phyloP scores from a whole-genome alignment of 768 basidiomycete genomes.

The Suillus occidentalis region DNA sequence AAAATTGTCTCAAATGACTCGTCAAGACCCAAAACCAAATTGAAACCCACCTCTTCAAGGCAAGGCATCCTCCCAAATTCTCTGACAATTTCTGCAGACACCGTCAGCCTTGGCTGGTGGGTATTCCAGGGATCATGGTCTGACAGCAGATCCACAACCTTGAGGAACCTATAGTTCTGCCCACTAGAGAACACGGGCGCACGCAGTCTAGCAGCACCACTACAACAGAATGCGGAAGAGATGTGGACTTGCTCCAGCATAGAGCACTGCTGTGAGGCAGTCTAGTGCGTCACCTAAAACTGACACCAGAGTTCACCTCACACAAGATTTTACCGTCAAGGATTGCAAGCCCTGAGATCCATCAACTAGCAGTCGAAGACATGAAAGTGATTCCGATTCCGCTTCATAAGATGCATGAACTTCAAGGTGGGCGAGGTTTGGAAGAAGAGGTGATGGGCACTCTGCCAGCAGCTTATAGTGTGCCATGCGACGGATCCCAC shows the following conservation, averaged over 20 bases:
- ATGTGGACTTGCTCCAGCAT: not conserved
- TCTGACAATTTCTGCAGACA: not conserved
- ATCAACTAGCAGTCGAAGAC: not conserved
- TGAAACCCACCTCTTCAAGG: not conserved
- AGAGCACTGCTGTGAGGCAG: not conserved
- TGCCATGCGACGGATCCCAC: not conserved
- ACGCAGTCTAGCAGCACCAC: not conserved
- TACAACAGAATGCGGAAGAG: not conserved
- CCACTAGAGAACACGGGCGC: not conserved
- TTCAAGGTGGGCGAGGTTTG: not conserved
- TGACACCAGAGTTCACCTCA: not conserved
- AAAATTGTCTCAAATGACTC: not conserved
- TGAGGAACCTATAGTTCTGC: not conserved
- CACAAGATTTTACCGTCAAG: not conserved
- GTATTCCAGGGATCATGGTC: not conserved
- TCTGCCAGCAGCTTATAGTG: not conserved
- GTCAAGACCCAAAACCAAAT: not conserved
- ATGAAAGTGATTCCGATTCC: not conserved
- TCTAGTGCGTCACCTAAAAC: not conserved
- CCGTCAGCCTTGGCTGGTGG: not conserved
- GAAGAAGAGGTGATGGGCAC: not conserved
- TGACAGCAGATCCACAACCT: not conserved
- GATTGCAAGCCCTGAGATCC: not conserved
- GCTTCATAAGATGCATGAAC: not conserved
- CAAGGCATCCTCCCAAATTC: conserved; percentile 1